Conservation (phyloP, 176 grass and related monocot genomes). For the Lolium perenne region DNA sequence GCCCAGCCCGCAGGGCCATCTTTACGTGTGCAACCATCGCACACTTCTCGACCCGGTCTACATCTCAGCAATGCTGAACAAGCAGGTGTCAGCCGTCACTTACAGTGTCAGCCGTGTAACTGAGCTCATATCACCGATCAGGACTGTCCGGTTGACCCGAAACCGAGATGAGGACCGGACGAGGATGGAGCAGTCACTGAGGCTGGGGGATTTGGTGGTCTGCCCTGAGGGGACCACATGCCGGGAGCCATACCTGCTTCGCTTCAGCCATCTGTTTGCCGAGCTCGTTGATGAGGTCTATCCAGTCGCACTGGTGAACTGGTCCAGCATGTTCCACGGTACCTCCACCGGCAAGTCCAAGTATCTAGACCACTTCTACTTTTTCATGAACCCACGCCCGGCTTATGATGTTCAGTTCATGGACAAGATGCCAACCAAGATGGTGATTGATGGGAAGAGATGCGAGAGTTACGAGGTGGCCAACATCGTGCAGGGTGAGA, state of each 20-base stretch:
- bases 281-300: constrained; percentile 58
- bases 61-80: constrained; percentile 65
- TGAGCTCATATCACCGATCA: constrained; percentile 76
- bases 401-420: constrained; percentile 67
- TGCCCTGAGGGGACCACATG: constrained; percentile 97
- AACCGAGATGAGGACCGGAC: constrained; percentile 61
- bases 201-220: constrained; percentile 61
- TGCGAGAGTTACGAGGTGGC: constrained; percentile 61
- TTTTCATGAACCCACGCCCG: constrained; percentile 75
- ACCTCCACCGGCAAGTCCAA: constrained; percentile 65
- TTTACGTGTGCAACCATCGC: constrained; percentile 90
- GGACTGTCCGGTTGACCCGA: constrained; percentile 65
- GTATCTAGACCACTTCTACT: constrained; percentile 78
- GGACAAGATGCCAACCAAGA: constrained; percentile 47
- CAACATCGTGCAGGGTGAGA: constrained; percentile 71
- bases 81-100: constrained; percentile 59
- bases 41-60: constrained; percentile 82
- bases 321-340: constrained; percentile 77
- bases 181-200: constrained; percentile 60
- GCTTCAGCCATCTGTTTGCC: constrained; percentile 73
- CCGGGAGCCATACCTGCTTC: constrained; percentile 72
- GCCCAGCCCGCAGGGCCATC: constrained; percentile 20
- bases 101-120: constrained; percentile 76
- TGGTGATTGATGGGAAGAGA: constrained; percentile 27
- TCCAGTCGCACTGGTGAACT: constrained; percentile 64